Base-by-base conservation (phyloP, 805 yeast species). In the Saitoella complicata region DNA sequence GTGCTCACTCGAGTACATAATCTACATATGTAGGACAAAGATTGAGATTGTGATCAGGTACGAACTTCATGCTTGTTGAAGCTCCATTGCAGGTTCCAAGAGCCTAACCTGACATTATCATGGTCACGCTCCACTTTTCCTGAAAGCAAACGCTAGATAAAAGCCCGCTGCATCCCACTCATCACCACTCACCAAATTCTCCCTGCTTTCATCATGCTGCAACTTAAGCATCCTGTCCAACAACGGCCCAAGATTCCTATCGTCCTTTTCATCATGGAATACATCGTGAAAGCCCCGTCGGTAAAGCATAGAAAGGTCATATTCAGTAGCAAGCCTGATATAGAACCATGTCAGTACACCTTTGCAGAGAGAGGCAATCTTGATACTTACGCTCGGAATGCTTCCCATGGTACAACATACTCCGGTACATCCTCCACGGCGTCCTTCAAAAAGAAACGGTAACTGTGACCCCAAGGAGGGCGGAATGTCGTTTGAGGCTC, bases 401-500 rank as follows among this genome's bases (percentile, higher is more conserved):
- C 73, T 55, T 88, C 96, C 61, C 91, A 86, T 1, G 96, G 97
- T 5, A 91, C 95, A 5, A 91, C 93, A 56, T 81, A 91, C 57
- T 91, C 99, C 0, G 97, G 97, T 29, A 91, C 95, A 55, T 91
- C 79, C 49, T 85, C 95, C 41, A 91, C 88, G 0, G 99, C 98
- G 64, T 91, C 98, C 51, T 77, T 77, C 47, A 91, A 65, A 63
- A 68, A 83, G 58, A 82, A 91, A 44, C 73, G 75, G 60, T 91
- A 91, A 54, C 74, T 69, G 60, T 87, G 81, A 0, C 98, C 99
- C 57, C 67, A 85, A 0, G 91, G 82, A 1, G 78, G 72, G 7
- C 75, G 65, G 56, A 83, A 84, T 41, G 72, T 75, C 52, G 75
- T 80, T 41, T 64, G 65, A n/a, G 93, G 88, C 0, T 86, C 85